Evolutionary conservation across 495 filamentous ascomycete species (phyloP), one percentile per base, ranked within the genome.

Genomic region (Aspergillus cavernicola): DNA sequence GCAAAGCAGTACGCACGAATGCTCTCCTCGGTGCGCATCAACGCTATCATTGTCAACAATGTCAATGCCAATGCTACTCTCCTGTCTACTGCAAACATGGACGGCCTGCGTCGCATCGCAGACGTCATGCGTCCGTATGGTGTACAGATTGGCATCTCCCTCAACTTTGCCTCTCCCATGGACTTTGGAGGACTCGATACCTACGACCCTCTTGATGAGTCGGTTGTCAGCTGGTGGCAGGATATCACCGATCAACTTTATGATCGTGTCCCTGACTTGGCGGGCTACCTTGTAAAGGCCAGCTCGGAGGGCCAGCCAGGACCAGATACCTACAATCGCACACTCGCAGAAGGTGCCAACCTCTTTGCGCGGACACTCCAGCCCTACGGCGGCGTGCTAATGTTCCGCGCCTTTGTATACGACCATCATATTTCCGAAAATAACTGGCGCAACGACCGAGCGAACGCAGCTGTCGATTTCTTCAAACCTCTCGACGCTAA

Each of bases 381-480:
- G 52, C 81, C 80, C 0, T 67, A 87, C 57, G 81, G 80, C n/a
- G 86, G 85, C 31, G 71, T 87, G 42, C 74, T 87, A 42, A 81
- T 89, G 76, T 89, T 84, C 72, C 81, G 86, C 4, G 84, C 85
- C 6, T 89, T 89, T 53, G 85, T 89, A 5, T 89, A 89, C 65
- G 76, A 89, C 65, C 67, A 76, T 43, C 55, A 20, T 33, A 13
- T 33, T 16, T 13, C 28, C 7, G 70, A 80, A 26, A 73, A 82
- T 56, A 65, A 68, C 0, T 87, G 84, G 84, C 84, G 74, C 46
- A 76, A 74, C 10, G 86, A 89, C 63, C 80, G 86, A 3, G 86
- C 85, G 6, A 86, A 86, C 39, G 85, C 84, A 0, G 83, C 83
- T 1, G 82, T 85, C 4, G 65, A 89, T 1, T 88, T 77, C 62